Evolutionary conservation across 805 yeast species (phyloP).

Genomic region (Ogataea parapolymorpha): DNA sequence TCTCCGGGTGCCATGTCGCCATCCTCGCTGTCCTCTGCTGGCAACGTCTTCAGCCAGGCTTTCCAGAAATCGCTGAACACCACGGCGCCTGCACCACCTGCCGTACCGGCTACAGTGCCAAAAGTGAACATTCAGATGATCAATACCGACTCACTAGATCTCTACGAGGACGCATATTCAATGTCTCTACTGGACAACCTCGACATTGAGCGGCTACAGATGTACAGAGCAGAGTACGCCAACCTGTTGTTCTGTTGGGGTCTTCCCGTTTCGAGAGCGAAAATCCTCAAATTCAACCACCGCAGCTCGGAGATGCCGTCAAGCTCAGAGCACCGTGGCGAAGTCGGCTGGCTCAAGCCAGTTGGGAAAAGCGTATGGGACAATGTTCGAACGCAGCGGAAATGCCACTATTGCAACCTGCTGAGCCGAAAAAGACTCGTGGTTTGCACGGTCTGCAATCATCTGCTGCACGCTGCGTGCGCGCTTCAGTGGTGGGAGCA

Average conservation of each 20-base stretch:
- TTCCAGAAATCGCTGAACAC: constrained; percentile 19
- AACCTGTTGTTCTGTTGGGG: constrained; percentile 81
- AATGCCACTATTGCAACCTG: constrained; percentile 67
- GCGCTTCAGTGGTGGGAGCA: constrained; percentile 76
- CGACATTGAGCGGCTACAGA: constrained; percentile 35
- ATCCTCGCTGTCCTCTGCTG: constrained; percentile 15
- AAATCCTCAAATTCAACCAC: constrained; percentile 68
- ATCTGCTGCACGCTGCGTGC: constrained; percentile 74
- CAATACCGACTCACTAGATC: constrained; percentile 42
- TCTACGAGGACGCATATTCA: constrained; percentile 41
- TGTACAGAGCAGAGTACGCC: constrained; percentile 69
- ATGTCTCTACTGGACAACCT: constrained; percentile 39
- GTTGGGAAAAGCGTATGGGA: constrained; percentile 20
- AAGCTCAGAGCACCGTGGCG: constrained; percentile 26
- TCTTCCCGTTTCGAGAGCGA: constrained; percentile 71
- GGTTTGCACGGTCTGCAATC: constrained; percentile 73
- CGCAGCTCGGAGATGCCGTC: constrained; percentile 10
- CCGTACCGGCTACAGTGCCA: constrained; percentile 13
- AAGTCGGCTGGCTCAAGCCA: constrained; percentile 27
- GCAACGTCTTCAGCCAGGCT: constrained; percentile 25
- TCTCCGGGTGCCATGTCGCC: constrained; percentile 14
- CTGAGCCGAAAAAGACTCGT: constrained; percentile 58
- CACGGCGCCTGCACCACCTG: neutral
- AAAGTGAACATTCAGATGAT: constrained; percentile 45
- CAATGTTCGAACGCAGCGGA: constrained; percentile 25